Evolutionary conservation across 176 grass and related monocot genomes (phyloP).

Genomic region (Aegilops umbellulata): DNA sequence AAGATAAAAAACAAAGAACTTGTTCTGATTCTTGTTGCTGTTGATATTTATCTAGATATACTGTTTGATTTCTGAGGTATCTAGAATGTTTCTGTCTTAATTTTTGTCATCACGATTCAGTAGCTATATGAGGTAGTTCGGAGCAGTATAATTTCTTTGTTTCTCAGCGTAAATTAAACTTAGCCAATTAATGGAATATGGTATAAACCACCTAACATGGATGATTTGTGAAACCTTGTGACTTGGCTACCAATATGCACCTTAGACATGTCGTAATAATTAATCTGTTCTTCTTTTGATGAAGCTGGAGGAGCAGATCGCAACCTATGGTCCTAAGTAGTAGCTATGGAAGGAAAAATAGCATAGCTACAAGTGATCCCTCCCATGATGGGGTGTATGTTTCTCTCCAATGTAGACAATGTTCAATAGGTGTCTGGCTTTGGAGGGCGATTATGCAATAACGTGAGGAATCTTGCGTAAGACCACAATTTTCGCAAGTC

Average conservation of each 20-base stretch:
- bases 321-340: slow-evolving; percentile 45
- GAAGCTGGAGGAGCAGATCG: slow-evolving; percentile 87
- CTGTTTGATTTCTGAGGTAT: neutral
- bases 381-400: slow-evolving; percentile 16
- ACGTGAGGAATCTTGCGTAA: neutral
- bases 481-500: too few species aligned
- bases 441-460: neutral
- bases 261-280: neutral
- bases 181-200: neutral
- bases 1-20: neutral
- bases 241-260: neutral
- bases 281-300: neutral
- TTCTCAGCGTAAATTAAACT: neutral
- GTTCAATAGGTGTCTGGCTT: slow-evolving; percentile 5
- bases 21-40: neutral
- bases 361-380: slow-evolving; percentile 24
- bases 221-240: neutral
- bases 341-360: slow-evolving; percentile 8
- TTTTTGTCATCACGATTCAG: neutral
- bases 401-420: slow-evolving; percentile 33
- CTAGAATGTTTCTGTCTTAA: neutral
- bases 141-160: neutral
- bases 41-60: neutral
- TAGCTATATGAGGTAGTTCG: neutral
- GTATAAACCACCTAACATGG: neutral